phyloP scores from a whole-genome alignment of 225 moss, liverwort and hornwort genomes.

The Pleurozium schreberi region DNA sequence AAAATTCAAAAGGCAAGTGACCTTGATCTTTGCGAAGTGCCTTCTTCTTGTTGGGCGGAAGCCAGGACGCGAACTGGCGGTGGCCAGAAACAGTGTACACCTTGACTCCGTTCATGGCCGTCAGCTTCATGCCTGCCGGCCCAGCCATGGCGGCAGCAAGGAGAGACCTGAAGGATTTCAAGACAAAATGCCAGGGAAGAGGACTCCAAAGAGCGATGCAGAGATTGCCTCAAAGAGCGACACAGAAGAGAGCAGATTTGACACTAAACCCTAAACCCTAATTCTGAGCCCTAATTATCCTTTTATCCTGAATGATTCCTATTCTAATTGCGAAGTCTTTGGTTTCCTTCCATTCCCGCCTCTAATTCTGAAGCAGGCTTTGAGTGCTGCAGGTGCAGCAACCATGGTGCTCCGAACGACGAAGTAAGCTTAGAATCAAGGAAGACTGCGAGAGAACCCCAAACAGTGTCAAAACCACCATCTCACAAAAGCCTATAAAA shows the following conservation, averaged over 20 bases:
- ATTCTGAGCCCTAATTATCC: neutral
- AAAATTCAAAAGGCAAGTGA: neutral
- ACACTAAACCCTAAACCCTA: neutral
- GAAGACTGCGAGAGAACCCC: neutral
- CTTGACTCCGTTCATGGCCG: slow-evolving; percentile 79
- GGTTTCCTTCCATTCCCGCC: too few species aligned
- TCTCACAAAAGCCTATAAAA: neutral
- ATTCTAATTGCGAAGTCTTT: neutral
- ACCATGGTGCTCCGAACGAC: neutral
- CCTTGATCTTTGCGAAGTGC: slow-evolving; percentile 73
- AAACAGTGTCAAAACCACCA: neutral
- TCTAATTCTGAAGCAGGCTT: neutral
- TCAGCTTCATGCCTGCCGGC: slow-evolving; percentile 56
- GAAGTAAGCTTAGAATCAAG: too few species aligned
- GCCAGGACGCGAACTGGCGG: slow-evolving; percentile 75
- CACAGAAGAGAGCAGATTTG: neutral
- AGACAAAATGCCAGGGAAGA: neutral
- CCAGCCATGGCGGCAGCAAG: slow-evolving; percentile 16
- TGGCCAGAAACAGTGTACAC: slow-evolving; percentile 81
- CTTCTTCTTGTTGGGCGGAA: slow-evolving; percentile 52
- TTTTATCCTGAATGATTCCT: neutral
- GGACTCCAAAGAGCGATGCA: neutral
- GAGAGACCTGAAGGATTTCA: neutral
- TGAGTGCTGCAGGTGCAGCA: neutral
- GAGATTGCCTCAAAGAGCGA: neutral